These are phyloP conservation scores for Teratosphaeria pseudoeucalypti DNA, from an alignment of 2,329 filamentous ascomycete genomes.

Conservation along the genomic window DNA sequence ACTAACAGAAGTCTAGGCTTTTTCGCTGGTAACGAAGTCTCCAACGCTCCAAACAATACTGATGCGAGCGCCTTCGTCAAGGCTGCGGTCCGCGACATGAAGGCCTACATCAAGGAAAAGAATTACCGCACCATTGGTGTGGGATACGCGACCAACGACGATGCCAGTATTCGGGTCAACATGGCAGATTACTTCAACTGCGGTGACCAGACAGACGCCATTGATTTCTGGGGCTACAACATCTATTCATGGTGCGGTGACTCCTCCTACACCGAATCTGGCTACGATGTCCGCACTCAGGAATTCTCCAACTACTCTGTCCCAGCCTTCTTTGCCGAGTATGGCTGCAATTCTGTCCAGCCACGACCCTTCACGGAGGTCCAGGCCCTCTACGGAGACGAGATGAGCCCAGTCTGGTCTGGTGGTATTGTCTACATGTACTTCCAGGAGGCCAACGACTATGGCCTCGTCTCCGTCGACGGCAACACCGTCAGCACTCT, in stretches of 20 bases:
- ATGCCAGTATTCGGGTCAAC: constrained; percentile 67
- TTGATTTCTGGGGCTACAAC: constrained; percentile 99
- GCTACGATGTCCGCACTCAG: constrained; percentile 69
- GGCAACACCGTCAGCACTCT: constrained; percentile 54
- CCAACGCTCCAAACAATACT: constrained; percentile 82
- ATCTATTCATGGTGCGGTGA: constrained; percentile 98
- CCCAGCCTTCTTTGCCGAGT: constrained; percentile 96
- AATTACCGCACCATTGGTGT: constrained; percentile 72
- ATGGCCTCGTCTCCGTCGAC: constrained; percentile 61
- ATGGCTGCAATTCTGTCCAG: constrained; percentile 74
- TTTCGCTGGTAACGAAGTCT: constrained; percentile 97
- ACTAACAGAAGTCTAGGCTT: constrained; percentile 44
- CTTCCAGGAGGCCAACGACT: constrained; percentile 84
- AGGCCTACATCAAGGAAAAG: constrained; percentile 79
- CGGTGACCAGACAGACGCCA: constrained; percentile 53
- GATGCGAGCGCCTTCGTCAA: constrained; percentile 88
- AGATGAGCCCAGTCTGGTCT: constrained; percentile 83
- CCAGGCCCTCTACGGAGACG: constrained; percentile 60
- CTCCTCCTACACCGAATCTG: constrained; percentile 64
- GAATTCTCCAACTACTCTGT: constrained; percentile 87
- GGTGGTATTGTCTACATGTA: constrained; percentile 99
- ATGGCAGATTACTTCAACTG: constrained; percentile 95
- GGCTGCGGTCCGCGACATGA: constrained; percentile 91
- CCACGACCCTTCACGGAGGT: constrained; percentile 81
- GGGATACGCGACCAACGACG: constrained; percentile 93